Conservation (phyloP, 495 filamentous ascomycete species). For the Talaromyces adpressus region DNA sequence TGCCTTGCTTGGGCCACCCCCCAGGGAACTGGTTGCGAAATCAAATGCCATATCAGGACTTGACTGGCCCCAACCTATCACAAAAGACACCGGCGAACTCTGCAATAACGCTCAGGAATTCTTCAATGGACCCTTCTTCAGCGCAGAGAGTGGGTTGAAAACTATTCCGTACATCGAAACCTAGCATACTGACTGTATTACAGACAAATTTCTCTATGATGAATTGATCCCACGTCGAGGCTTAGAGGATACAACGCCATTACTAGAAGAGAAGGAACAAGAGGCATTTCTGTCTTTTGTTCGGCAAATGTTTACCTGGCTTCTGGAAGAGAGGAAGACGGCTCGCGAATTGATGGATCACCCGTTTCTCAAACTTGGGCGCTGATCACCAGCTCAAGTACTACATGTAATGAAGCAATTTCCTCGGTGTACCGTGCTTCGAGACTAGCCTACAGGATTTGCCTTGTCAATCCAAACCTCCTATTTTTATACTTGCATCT, state of each 20-base stretch:
- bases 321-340: constrained; percentile 23
- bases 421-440: no score
- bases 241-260: constrained; percentile 14
- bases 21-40: constrained; percentile 10
- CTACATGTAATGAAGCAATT: no score
- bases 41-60: background rate
- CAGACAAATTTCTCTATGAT: constrained; percentile 17
- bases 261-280: constrained; percentile 15
- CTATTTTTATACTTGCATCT: no score
- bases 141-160: constrained; percentile 11
- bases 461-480: no score
- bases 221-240: constrained; percentile 21
- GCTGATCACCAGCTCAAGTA: background rate
- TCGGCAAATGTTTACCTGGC: constrained; percentile 23
- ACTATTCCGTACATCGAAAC: background rate
- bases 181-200: constrained; percentile 32
- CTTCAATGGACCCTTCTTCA: constrained; percentile 19
- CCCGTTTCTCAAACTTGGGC: constrained; percentile 2
- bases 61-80: constrained; percentile 15
- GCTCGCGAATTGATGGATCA: background rate
- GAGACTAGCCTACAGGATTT: no score
- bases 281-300: constrained; percentile 21
- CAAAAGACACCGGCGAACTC: constrained; percentile 9
- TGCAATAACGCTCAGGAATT: constrained; percentile 13
- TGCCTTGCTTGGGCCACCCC: constrained; percentile 19